Evolutionary conservation across 108 stramenopile genomes (phyloP).

Genomic region (Nannochloropsis gaditana): DNA sequence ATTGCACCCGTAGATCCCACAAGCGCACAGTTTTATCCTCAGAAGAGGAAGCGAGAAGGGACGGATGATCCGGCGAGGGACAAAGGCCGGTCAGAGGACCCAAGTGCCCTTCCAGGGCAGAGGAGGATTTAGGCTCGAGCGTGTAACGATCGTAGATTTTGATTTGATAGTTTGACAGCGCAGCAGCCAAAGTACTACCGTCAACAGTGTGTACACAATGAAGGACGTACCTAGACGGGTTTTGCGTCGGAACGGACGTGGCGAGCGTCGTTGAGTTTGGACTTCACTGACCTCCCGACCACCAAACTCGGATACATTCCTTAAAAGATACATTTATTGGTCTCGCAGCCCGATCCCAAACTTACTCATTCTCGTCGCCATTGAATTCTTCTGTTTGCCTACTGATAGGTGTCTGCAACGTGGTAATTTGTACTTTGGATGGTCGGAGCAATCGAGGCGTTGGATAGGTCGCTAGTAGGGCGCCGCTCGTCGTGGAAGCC

Average conservation of each 20-base stretch:
- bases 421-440: background rate
- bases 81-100: slow-evolving; percentile 36
- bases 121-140: background rate
- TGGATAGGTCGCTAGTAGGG: too few relatives aligned
- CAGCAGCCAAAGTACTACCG: slow-evolving; percentile 23
- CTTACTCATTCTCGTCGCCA: slow-evolving; percentile 7
- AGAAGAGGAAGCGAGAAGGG: slow-evolving; percentile 21
- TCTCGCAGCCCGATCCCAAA: background rate
- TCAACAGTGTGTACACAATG: slow-evolving; percentile 31
- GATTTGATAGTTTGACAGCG: slow-evolving; percentile 30
- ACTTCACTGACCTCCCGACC: too few relatives aligned
- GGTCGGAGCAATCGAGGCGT: slow-evolving; percentile 1
- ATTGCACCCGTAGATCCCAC: background rate
- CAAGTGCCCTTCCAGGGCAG: slow-evolving; percentile 30
- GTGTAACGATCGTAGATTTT: slow-evolving; percentile 35
- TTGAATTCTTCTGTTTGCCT: background rate
- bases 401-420: background rate
- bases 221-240: slow-evolving; percentile 23
- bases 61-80: slow-evolving; percentile 25
- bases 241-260: too few relatives aligned
- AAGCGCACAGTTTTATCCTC: slow-evolving; percentile 39
- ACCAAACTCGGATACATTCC: too few relatives aligned
- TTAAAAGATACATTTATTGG: too few relatives aligned
- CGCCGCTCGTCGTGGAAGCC: too few relatives aligned
- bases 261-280: too few relatives aligned